Evolutionary conservation across 1,139 yeast genomes (phyloP), one percentile per base, ranked within the genome.

Genomic region (Yamadazyma membranifaciens): DNA sequence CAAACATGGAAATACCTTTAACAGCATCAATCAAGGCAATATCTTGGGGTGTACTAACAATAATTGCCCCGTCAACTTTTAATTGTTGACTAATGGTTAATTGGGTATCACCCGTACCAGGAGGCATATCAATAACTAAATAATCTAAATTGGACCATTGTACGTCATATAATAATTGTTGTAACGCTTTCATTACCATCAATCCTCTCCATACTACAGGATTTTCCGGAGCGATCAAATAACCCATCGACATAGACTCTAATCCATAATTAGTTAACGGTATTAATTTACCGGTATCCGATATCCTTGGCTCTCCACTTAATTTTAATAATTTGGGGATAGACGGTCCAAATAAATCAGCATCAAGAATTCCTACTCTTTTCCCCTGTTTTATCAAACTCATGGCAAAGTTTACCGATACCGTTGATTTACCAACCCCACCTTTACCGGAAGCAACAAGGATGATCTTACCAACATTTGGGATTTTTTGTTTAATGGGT

Each of bases 41-140:
- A 50, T 87, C 96, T 56, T 87, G 96, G 0, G 95, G 94, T 0
- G 96, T 87, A 1, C 91, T 81, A 1, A 87, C 95, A 37, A 87
- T 78, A 0, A 87, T 74, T 0, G 95, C 88, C 0, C 95, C 96
- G 49, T 81, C 85, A 0, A 87, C 79, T 37, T 75, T 70, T n/a
- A 86, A 60, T 51, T 82, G 85, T 57, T 87, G 96, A 25, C 91
- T 82, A 22, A 88, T 72, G 0, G 95, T 85, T 42, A 87, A 67
- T 54, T 87, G 96, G 1, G 88, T 85, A 55, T 87, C 96, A 10
- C 96, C 96, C 0, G 96, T 87, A 3, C 96, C 96, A 0, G 96
- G 96, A 1, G 96, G 96, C 87, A 87, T 78, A 52, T 87, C 96
- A 13, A 87, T 67, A 1, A 87, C 82, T 40, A 87, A 66, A 24